Evolutionary conservation across 805 yeast species (phyloP), one percentile per base, ranked within the genome.

Genomic region (Yarrowia sp.): DNA sequence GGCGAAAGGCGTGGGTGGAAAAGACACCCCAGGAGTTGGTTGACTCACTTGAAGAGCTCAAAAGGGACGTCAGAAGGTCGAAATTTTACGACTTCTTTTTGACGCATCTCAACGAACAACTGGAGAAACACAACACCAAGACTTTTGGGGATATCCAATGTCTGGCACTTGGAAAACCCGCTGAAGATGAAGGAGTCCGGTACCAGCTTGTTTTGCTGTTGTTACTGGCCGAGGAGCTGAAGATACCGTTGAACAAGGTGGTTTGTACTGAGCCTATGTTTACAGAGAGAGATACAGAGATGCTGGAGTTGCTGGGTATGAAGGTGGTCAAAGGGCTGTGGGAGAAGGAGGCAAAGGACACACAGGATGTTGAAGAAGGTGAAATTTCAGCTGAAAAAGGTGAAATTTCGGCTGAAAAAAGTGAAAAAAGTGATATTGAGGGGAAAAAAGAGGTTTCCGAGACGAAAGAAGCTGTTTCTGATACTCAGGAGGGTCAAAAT

Each of bases 261-360:
- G 79, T 87, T 0, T 67, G 85, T 0, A 88, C 80, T 74, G 96
- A 89, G 70, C 96, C 96, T 0, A 82, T 82, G 0, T 87, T 88
- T 67, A 75, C 76, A 1, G 71, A 73, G 0, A 68, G 74, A 14
- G 96, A 90, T 68, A 48, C 64, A 10, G 70, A 68, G 4, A 60
- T 77, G 18, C 73, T 85, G 8, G 47, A 66, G 5, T 61, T 65
- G 1, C 65, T 71, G 42, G 75, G 74, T 0, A 64, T 72, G 11
- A 47, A 69, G 1, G 73, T 77, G 6, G 70, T 68, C 8, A 76
- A 74, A 35, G 69, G 68, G 5, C 67, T 71, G 22, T 69, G 65
- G 15, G 53, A 64, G 11, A n/a, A 31, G 14, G 18, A 8, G 3
- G 17, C 10, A 7, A 17, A 41, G 18, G 31, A 14, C n/a, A n/a